Percentiles rank a stretch among this genome's conserved stretches.
phyloP scores from a whole-genome alignment of 352 stramenopile genomes.

The Phytophthora tentaculata region DNA sequence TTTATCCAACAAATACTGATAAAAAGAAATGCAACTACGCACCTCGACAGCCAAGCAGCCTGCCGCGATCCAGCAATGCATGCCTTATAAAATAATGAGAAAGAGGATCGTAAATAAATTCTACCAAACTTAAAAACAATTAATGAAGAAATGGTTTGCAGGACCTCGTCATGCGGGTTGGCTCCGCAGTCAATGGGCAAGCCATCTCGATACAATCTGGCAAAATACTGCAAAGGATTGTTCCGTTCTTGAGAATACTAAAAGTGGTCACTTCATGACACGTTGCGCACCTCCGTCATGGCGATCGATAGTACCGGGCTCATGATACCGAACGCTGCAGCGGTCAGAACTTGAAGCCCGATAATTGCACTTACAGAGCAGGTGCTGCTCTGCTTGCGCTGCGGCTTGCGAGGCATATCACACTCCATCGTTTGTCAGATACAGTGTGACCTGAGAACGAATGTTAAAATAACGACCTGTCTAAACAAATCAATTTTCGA shows the following conservation, averaged over 20 bases:
- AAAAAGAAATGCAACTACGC: too few species aligned
- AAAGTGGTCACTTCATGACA: not conserved
- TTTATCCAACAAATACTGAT: too few species aligned
- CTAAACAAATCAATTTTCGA: constrained; percentile 12
- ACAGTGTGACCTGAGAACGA: constrained; percentile 10
- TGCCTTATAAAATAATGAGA: constrained; percentile 29
- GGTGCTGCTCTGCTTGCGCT: constrained; percentile 21
- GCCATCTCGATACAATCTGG: constrained; percentile 52
- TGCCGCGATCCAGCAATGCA: constrained; percentile 68
- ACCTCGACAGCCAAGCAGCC: constrained; percentile 75
- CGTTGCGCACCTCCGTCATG: constrained; percentile 62
- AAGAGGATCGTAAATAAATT: not conserved
- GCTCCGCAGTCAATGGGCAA: constrained; percentile 62
- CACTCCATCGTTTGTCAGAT: constrained; percentile 22
- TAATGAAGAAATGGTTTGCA: not conserved
- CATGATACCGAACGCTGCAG: constrained; percentile 69
- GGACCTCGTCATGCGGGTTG: constrained; percentile 46
- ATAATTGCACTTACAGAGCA: constrained; percentile 48
- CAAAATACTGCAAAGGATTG: constrained; percentile 64
- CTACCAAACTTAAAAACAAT: not conserved
- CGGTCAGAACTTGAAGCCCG: constrained; percentile 53
- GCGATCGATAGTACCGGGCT: constrained; percentile 71
- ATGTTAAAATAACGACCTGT: not conserved
- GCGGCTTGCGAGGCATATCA: constrained; percentile 6
- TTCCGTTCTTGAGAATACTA: not conserved